Evolutionary conservation across 2,329 filamentous ascomycete genomes (phyloP).

Genomic region (Phaeophleospora eucalypticola): DNA sequence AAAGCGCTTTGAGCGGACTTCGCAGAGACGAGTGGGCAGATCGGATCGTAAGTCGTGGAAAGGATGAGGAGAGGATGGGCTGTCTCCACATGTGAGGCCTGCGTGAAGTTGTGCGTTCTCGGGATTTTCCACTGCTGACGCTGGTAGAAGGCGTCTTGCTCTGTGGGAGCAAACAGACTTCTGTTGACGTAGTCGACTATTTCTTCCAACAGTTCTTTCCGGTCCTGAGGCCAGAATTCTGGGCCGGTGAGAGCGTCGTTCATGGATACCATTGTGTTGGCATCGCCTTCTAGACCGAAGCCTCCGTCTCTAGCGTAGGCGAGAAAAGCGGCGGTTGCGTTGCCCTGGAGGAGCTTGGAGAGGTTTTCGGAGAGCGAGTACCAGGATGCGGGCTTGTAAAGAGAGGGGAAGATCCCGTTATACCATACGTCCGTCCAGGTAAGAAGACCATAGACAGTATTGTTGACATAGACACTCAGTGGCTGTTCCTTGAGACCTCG

Average conservation of each 20-base stretch:
- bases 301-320: slow-evolving; percentile 12
- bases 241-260: slow-evolving; percentile 18
- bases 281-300: slow-evolving; percentile 21
- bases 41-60: slow-evolving; percentile 21
- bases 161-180: slow-evolving; percentile 19
- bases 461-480: slow-evolving; percentile 21
- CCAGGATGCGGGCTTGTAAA: slow-evolving; percentile 21
- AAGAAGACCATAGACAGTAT: slow-evolving; percentile 16
- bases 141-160: slow-evolving; percentile 14
- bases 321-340: slow-evolving; percentile 18
- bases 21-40: slow-evolving; percentile 21
- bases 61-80: slow-evolving; percentile 19
- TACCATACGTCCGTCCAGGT: slow-evolving; percentile 13
- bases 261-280: slow-evolving; percentile 16
- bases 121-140: slow-evolving; percentile 19
- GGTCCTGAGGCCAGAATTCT: slow-evolving; percentile 17
- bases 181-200: slow-evolving; percentile 16
- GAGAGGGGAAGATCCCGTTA: slow-evolving; percentile 17
- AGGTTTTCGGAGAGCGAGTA: slow-evolving; percentile 20
- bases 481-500: slow-evolving; percentile 21
- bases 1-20: slow-evolving; percentile 15
- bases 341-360: slow-evolving; percentile 17
- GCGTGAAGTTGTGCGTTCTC: slow-evolving; percentile 19
- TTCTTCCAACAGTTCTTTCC: slow-evolving; percentile 14
- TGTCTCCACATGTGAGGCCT: slow-evolving; percentile 11